Base-by-base conservation (phyloP, 176 grass and related monocot genomes). In the Raddia guianensis region DNA sequence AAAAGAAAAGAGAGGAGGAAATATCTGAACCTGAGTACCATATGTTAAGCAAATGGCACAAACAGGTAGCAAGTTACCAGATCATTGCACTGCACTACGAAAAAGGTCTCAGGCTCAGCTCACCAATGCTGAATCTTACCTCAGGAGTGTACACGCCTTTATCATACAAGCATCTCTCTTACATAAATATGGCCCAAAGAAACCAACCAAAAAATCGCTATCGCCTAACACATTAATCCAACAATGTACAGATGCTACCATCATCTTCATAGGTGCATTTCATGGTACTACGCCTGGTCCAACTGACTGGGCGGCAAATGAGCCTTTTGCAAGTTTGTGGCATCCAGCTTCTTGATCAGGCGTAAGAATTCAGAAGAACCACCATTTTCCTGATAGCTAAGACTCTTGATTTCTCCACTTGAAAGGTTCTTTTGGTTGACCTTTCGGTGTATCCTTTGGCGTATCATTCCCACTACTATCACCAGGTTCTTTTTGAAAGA, bases 391-490 rank as follows among this genome's bases (percentile, higher is more conserved):
- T 73, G 37, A 89, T 77, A 45, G 72, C 68, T 91, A 83, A 52
- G 54, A 55, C 47, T 82, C 73, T 64, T 79, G 63, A 79, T 72
- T 92, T 92, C 70, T 92, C 87, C 89, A 95, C 73, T 83, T 80
- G 76, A 86, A 79, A 75, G 71, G 81, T 16, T 87, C 89, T 76
- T 75, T 54, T 12, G 56, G 70, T 73, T 73, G 56, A 73, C 57
- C 79, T 18, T 89, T 76, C 2, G 76, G 82, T 14, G 76, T n/a
- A 10, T 87, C 87, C 60, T 80, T 73, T 14, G 83, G 88, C 3
- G 88, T 85, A 70, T 93, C 78, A 0, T 77, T 91, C 47, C 83
- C 88, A 11, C 90, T 93, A 12, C 80, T 87, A 75, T 93, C 86
- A 6, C 86, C 90, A 3, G 86, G 60, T 46, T 97, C 93, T 40